These are phyloP conservation scores for Cordyceps sp. DNA, from an alignment of 2,329 filamentous ascomycete species.

Conservation along the genomic window DNA sequence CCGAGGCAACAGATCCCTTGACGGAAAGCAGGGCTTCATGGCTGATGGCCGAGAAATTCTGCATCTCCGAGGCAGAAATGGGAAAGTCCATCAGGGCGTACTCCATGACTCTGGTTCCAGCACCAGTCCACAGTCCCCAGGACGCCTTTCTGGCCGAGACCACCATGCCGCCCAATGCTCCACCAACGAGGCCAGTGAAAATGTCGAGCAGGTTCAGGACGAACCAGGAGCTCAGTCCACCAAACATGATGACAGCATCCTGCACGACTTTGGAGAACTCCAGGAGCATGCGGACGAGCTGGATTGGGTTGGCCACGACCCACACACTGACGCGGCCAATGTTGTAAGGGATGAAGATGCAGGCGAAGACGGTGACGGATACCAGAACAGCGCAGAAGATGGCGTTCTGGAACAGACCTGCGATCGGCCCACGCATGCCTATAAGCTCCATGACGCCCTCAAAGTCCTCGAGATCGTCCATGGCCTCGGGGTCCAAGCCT, in stretches of 20 bases:
- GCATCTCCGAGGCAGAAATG: conserved; percentile 44
- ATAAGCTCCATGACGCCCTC: conserved; percentile 93
- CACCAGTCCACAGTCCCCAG: conserved; percentile 24
- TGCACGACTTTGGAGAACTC: conserved; percentile 63
- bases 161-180: conserved; percentile 12
- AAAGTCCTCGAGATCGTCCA: conserved; percentile 82
- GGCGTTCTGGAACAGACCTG: conserved; percentile 82
- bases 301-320: conserved; percentile 61
- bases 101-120: conserved; percentile 29
- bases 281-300: conserved; percentile 58
- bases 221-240: conserved; percentile 35
- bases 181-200: conserved; percentile 17
- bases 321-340: conserved; percentile 74
- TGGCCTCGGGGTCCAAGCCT: conserved; percentile 56
- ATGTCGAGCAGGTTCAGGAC: conserved; percentile 21
- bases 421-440: conserved; percentile 86
- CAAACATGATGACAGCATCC: conserved; percentile 51
- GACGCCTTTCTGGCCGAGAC: conserved; percentile 19
- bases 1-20: conserved; percentile 31
- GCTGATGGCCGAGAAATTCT: conserved; percentile 61
- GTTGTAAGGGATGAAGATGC: conserved; percentile 84
- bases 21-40: conserved; percentile 51
- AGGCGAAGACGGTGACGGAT: conserved; percentile 67
- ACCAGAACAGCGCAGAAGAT: conserved; percentile 88
- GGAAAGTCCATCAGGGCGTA: conserved; percentile 34